Evolutionary conservation across 768 basidiomycete genomes (phyloP), one percentile per base, ranked within the genome.

Genomic region (Mycena amicta): DNA sequence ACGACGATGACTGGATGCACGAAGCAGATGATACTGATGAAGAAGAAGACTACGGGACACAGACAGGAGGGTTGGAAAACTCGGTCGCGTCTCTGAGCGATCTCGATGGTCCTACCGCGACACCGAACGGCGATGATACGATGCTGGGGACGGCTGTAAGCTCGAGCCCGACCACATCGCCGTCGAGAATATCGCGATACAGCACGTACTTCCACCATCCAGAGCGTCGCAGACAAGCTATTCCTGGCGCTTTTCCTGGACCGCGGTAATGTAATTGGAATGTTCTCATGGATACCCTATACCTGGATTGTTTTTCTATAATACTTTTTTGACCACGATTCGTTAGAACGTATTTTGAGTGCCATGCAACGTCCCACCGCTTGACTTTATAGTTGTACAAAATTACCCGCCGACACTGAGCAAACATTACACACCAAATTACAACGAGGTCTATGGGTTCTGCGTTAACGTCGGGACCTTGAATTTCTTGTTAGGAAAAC

Each of bases 131-230:
- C 53, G 46, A 60, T 43, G 33, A 58, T 60, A n/a, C n/a, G n/a
- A n/a, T n/a, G n/a, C n/a, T n/a, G n/a, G 67, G 27, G 60, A 58
- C 28, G 43, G 23, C 56, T 50, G 55, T 61, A 5, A 66, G 52
- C 47, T 39, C 63, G 53, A 63, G 54, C 15, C 60, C 72, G 5
- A 62, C 70, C 50, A 45, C 72, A 46, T 70, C 75, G 5, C 75
- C 78, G n/a, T 74, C 79, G 18, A 68, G 78, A 57, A 70, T 75
- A 55, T 86, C 83, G 61, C 77, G 89, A 27, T 88, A 91, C 70
- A 82, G 84, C 30, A 93, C 90, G 27, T 93, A 93, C 66, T 93
- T 88, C 64, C 93, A 93, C 70, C 93, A 93, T 70, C 93, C 93
- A 0, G 93, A 94, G 67, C 75, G 84, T 60, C 76, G 86, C 57